Conservation (phyloP, 2,329 filamentous ascomycete species). For the Pyrenophora seminiperda region DNA sequence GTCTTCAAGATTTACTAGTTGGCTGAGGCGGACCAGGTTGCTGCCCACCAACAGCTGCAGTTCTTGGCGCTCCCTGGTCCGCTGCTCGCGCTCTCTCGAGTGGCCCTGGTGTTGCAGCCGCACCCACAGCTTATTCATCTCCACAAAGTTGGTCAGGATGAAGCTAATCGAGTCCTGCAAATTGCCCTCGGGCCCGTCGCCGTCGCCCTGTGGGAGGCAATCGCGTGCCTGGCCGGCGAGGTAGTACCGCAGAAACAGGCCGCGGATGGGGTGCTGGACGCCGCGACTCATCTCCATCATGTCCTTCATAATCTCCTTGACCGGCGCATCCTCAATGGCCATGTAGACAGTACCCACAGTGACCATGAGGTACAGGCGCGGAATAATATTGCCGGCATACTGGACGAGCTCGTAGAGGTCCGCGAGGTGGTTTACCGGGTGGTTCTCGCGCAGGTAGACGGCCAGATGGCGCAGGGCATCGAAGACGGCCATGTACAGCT, state of each 20-base stretch:
- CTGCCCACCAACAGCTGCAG: constrained; percentile 93
- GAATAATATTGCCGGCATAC: constrained; percentile 97
- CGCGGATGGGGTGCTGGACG: constrained; percentile 94
- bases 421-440: constrained; percentile 96
- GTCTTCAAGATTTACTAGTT: constrained; percentile 90
- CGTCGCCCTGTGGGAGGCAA: constrained; percentile 76
- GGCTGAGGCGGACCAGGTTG: constrained; percentile 92
- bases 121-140: constrained; percentile 99
- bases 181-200: constrained; percentile 93
- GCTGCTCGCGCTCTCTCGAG: constrained; percentile 88
- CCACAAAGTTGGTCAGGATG: constrained; percentile 96
- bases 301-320: constrained; percentile 99
- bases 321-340: constrained; percentile 95
- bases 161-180: constrained; percentile 98
- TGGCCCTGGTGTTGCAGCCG: constrained; percentile 96
- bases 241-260: constrained; percentile 94
- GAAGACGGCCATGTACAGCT: constrained; percentile 99
- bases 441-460: constrained; percentile 94
- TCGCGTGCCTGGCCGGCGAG: constrained; percentile 93
- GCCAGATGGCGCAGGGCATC: constrained; percentile 96
- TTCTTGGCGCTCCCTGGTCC: constrained; percentile 93
- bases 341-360: constrained; percentile 99
- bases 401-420: constrained; percentile 98
- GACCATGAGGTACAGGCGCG: constrained; percentile 96
- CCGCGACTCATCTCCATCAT: constrained; percentile 99